Percentiles rank a stretch among this genome's conserved stretches.
phyloP scores from a whole-genome alignment of 371 early-diverging fungal genomes.

The Mucor mucedo region DNA sequence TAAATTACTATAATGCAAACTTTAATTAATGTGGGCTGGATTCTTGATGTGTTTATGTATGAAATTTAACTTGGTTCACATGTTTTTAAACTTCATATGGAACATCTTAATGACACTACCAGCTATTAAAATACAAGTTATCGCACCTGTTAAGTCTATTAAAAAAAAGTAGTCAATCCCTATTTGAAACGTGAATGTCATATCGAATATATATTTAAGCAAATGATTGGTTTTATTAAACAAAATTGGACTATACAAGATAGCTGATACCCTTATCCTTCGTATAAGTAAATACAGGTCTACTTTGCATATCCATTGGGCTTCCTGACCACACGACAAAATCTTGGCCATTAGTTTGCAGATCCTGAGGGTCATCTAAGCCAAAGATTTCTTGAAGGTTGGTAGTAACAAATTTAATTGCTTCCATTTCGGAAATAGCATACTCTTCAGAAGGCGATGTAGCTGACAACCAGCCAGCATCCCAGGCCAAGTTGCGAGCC shows the following conservation, averaged over 20 bases:
- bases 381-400: slow-evolving; percentile 71
- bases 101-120: too few species aligned
- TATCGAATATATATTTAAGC: too few species aligned
- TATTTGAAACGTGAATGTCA: too few species aligned
- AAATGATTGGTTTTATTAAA: too few species aligned
- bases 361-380: slow-evolving; percentile 16
- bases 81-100: too few species aligned
- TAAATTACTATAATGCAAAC: too few species aligned
- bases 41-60: too few species aligned
- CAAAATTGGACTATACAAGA: neutral
- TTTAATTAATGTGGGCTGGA: too few species aligned
- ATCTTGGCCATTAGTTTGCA: slow-evolving; percentile 14
- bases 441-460: slow-evolving; percentile 40
- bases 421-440: slow-evolving; percentile 61
- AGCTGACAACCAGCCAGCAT: slow-evolving; percentile 73
- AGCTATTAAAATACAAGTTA: too few species aligned
- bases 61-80: too few species aligned
- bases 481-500: slow-evolving; percentile 74
- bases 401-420: slow-evolving; percentile 76
- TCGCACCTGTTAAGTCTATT: too few species aligned
- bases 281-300: slow-evolving; percentile 42
- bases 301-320: slow-evolving; percentile 61
- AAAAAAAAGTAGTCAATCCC: too few species aligned
- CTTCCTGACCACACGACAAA: slow-evolving; percentile 60
- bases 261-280: slow-evolving; percentile 15